Evolutionary conservation across 164 flowering plant species (phyloP).

Genomic region (Sedum album): DNA sequence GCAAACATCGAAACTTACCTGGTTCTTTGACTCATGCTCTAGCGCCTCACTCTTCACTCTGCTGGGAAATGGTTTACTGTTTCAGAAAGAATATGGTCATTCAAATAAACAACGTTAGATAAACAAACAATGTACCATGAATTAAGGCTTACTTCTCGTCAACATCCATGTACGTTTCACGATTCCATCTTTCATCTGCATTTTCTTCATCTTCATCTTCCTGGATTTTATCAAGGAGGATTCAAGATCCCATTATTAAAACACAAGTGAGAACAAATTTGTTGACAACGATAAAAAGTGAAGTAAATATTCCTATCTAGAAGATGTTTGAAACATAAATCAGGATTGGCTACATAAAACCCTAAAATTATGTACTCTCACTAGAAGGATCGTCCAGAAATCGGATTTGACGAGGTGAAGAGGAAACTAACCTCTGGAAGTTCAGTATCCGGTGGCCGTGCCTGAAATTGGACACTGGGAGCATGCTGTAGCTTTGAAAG

Average conservation of each 20-base stretch:
- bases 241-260: not conserved
- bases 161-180: constrained; percentile 43
- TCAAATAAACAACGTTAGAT: not conserved
- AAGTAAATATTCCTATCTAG: too few species aligned
- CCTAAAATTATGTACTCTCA: too few species aligned
- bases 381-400: too few species aligned
- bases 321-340: too few species aligned
- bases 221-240: constrained; percentile 16
- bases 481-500: constrained; percentile 75
- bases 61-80: constrained; percentile 32
- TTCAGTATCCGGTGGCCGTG: constrained; percentile 66
- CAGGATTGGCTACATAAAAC: too few species aligned
- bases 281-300: too few species aligned
- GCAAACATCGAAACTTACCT: constrained; percentile 22
- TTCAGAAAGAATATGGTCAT: constrained; percentile 6
- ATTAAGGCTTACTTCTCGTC: constrained; percentile 29
- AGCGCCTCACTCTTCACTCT: constrained; percentile 29
- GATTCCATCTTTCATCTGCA: constrained; percentile 44
- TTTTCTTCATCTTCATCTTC: constrained; percentile 47
- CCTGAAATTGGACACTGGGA: constrained; percentile 77
- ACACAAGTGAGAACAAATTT: too few species aligned
- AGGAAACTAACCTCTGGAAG: constrained; percentile 52
- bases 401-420: not conserved
- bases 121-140: not conserved
- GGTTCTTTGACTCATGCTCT: constrained; percentile 34